These are phyloP conservation scores for Rhizopus arrhizus DNA, from an alignment of 371 early-diverging fungal species.

Conservation along the genomic window DNA sequence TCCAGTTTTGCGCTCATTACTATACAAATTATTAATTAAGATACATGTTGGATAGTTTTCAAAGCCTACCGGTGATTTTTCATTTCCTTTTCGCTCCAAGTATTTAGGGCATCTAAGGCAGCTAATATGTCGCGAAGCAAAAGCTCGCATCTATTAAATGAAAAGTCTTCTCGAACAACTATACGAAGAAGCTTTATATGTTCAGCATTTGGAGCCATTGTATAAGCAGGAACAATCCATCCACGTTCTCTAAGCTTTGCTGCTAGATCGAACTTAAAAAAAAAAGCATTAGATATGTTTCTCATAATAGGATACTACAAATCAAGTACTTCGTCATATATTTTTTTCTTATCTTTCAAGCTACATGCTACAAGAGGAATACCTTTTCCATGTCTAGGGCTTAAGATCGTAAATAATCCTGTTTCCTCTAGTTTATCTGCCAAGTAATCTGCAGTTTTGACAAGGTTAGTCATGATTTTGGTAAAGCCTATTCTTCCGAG, in stretches of 20 bases:
- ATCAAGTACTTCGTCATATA: constrained; percentile 37
- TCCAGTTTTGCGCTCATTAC: constrained; percentile 9
- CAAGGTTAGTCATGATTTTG: constrained; percentile 59
- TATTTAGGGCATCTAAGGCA: constrained; percentile 19
- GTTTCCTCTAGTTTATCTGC: constrained; percentile 54
- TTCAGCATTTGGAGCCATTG: constrained; percentile 38
- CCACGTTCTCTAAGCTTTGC: constrained; percentile 55
- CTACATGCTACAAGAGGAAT: constrained; percentile 72
- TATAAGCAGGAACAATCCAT: constrained; percentile 66
- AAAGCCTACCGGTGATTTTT: constrained; percentile 21
- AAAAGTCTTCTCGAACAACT: constrained; percentile 49
- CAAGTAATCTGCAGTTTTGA: constrained; percentile 51
- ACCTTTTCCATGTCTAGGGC: constrained; percentile 46
- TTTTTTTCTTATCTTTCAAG: constrained; percentile 32
- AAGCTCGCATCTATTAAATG: constrained; percentile 33
- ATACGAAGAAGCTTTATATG: constrained; percentile 40
- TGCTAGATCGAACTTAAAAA: constrained; percentile 53
- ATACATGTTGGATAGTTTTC: background rate
- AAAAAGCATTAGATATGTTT: background rate
- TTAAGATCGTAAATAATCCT: constrained; percentile 64
- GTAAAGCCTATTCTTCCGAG: constrained; percentile 63
- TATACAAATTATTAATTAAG: background rate
- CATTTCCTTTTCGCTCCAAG: constrained; percentile 11
- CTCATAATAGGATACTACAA: background rate
- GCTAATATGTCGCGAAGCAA: constrained; percentile 34